Conservation (phyloP, 768 basidiomycete species). For the Leccinum imitatum region DNA sequence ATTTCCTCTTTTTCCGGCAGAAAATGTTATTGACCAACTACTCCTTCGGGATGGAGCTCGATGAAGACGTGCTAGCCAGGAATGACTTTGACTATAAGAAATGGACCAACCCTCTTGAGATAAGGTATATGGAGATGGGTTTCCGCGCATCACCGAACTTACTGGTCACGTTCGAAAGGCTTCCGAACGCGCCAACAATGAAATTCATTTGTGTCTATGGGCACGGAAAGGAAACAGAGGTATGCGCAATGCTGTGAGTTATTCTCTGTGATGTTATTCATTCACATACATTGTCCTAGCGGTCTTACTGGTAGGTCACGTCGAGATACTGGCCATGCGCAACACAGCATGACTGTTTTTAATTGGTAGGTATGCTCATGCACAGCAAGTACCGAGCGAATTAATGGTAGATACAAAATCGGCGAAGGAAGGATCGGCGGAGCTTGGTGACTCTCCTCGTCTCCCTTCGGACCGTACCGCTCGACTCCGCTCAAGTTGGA, state of each 20-base stretch:
- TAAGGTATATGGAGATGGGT: conserved; percentile 44
- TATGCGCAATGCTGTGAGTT: conserved; percentile 22
- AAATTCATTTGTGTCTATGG: conserved; percentile 94
- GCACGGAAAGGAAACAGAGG: conserved; percentile 94
- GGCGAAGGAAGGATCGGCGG: conserved; percentile 45
- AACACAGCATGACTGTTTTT: neutral
- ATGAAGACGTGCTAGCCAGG: conserved; percentile 56
- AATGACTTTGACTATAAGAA: conserved; percentile 78
- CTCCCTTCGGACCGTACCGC: conserved; percentile 52
- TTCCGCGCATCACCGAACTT: conserved; percentile 1
- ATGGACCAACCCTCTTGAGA: conserved; percentile 92
- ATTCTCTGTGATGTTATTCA: conserved; percentile 1
- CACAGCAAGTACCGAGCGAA: conserved; percentile 67
- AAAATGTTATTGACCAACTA: conserved; percentile 86
- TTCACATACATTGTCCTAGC: conserved; percentile 37
- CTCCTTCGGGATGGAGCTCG: conserved; percentile 83
- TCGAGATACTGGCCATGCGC: neutral
- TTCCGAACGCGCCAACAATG: conserved; percentile 90
- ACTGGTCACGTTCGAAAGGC: conserved; percentile 36
- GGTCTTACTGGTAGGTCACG: conserved; percentile 77
- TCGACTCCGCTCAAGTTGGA: conserved; percentile 62
- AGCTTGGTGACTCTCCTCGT: conserved; percentile 43
- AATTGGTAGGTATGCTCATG: conserved; percentile 63
- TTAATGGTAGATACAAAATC: conserved; percentile 42
- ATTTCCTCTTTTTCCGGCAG: conserved; percentile 23